phyloP scores from a whole-genome alignment of 2,329 filamentous ascomycete species.

The Hymenoscyphus linearis region DNA sequence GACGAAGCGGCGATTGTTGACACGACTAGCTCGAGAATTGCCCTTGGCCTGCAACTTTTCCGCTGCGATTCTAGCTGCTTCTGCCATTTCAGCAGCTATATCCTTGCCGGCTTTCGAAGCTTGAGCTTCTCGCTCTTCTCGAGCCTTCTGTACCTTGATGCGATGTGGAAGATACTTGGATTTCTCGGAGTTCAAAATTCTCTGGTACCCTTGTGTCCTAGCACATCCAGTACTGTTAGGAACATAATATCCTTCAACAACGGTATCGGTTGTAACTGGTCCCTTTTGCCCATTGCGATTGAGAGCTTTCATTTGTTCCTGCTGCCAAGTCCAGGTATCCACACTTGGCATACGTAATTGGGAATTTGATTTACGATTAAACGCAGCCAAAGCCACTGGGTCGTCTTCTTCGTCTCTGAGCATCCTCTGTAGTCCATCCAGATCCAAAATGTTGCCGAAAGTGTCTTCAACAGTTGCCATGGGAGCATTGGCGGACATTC shows the following conservation, averaged over 20 bases:
- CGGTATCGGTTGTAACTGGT: conserved; percentile 33
- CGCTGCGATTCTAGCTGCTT: conserved; percentile 66
- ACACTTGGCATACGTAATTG: conserved; percentile 46
- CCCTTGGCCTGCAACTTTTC: conserved; percentile 81
- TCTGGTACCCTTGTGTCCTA: conserved; percentile 88
- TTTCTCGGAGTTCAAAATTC: conserved; percentile 95
- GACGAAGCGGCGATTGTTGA: conserved; percentile 89
- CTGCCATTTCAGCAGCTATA: conserved; percentile 58
- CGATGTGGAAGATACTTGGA: conserved; percentile 97
- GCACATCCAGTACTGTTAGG: conserved; percentile 80
- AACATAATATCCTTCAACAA: conserved; percentile 69
- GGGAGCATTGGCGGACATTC: conserved; percentile 52
- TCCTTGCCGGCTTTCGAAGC: conserved; percentile 65
- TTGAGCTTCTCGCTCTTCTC: conserved; percentile 83
- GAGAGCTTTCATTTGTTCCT: conserved; percentile 66
- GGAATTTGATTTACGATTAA: conserved; percentile 34
- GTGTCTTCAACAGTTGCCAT: conserved; percentile 63
- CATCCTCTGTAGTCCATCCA: conserved; percentile 64
- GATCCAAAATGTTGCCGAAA: conserved; percentile 56
- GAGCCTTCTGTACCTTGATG: conserved; percentile 87
- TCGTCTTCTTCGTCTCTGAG: conserved; percentile 67
- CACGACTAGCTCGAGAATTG: conserved; percentile 87
- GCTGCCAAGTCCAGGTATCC: conserved; percentile 63
- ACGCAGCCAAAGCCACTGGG: conserved; percentile 46
- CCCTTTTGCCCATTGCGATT: conserved; percentile 54